These are phyloP conservation scores for Schizophyllum amplum DNA, from an alignment of 1,284 basidiomycete species.

Conservation along the genomic window DNA sequence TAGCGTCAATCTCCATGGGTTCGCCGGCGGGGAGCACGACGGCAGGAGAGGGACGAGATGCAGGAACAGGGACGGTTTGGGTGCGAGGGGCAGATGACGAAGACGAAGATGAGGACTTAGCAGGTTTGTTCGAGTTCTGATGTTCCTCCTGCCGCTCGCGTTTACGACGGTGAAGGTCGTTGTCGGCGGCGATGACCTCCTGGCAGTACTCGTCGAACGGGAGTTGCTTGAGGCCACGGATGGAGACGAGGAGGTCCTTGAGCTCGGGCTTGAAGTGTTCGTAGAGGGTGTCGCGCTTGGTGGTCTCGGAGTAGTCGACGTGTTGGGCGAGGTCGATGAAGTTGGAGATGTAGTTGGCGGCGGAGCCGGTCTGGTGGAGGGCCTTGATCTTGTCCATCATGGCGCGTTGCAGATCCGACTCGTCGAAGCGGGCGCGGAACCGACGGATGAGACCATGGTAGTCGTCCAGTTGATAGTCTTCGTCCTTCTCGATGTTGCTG, in stretches of 20 bases:
- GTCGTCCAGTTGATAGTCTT: constrained; percentile 1
- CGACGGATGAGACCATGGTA: constrained; percentile 11
- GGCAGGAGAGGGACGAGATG: not conserved
- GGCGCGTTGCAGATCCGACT: constrained; percentile 12
- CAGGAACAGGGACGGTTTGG: not conserved
- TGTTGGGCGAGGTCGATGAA: constrained; percentile 15
- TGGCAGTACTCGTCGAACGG: not conserved
- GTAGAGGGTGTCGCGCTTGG: constrained; percentile 5
- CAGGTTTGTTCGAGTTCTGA: not conserved
- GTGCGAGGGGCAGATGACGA: not conserved
- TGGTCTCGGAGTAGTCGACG: constrained; percentile 11
- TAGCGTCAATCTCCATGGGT: constrained; percentile 9
- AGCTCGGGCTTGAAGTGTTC: constrained; percentile 9
- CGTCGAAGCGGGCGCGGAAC: constrained; percentile 15
- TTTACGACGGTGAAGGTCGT: not conserved
- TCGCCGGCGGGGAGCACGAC: constrained; percentile 4
- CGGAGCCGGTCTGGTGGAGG: constrained; percentile 16
- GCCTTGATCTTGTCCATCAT: constrained; percentile 11
- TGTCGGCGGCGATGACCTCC: not conserved
- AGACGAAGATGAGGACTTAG: not conserved
- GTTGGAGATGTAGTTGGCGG: constrained; percentile 11
- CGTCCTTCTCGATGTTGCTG: constrained; percentile 5
- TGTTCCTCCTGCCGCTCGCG: not conserved
- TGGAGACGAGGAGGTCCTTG: not conserved
- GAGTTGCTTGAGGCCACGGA: no score